Base-by-base conservation (phyloP, 2,329 filamentous ascomycete species). In the Ophiosphaerella herpotricha region DNA sequence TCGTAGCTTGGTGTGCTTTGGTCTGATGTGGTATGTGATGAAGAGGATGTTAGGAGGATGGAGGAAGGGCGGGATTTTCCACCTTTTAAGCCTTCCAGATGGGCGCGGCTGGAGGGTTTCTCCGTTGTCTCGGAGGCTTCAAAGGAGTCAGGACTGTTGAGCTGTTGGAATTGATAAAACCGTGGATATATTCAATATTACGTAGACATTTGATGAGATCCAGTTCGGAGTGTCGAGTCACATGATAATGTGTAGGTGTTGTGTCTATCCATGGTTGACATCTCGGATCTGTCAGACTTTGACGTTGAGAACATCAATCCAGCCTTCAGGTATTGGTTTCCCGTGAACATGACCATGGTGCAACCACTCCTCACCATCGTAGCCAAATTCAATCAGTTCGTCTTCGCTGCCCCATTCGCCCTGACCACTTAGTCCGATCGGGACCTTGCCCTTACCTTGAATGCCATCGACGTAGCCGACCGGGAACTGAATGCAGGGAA, bases 401-500 rank as follows among this genome's bases (percentile, higher is more conserved):
- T 82, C 79, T 57, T 82, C 81, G 40, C 71, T 74, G 0, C 80
- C 80, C 82, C 81, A 84, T 56, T 82, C 79, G 0, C 76, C 74
- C 73, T 82, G 80, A 1, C 77, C 80, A 74, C 81, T 82, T 35
- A 83, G 42, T 1, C 81, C 80, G 21, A 83, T 71, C 0, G 80
- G 81, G 2, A 83, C 69, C 60, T 77, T 80, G 0, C 87, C 88
- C 48, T 79, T 74, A 0, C 62, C 62, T 58, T 81, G 76, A 5
- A 75, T 73, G 0, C 82, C 78, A 23, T 83, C 76, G 3, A 78
- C 81, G 73, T 91, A 96, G 1, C 90, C 91, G 9, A 89, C 85
- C 0, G 92, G 91, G 32, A 85, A 85, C 39, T 79, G 85, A 11
- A 95, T 82, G 1, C 89, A 85, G 1, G 92, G 92, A 41, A 86